Percentiles rank a stretch among this genome's conserved stretches.
Conservation (phyloP, 75 land plant genomes). For the Sequoia sempervirens region DNA sequence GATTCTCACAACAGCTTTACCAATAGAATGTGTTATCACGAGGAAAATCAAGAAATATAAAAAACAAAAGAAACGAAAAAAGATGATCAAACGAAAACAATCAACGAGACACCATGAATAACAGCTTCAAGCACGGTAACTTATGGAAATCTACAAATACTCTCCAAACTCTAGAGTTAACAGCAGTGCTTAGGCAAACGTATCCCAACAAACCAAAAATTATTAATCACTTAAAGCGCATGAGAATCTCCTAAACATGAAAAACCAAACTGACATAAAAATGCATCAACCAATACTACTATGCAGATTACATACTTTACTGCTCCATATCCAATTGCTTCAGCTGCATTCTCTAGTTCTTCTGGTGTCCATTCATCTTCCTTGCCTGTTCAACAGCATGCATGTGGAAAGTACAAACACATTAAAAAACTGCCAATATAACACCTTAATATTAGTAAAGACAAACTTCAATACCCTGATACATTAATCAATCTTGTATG, state of each 20-base stretch:
- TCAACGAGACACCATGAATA: background rate
- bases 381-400: constrained; percentile 40
- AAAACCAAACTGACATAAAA: background rate
- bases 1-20: background rate
- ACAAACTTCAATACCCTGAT: background rate
- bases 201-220: background rate
- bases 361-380: constrained; percentile 75
- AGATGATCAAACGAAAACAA: background rate
- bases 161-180: background rate
- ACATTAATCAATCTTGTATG: background rate
- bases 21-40: background rate
- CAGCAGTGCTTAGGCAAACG: background rate
- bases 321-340: constrained; percentile 96
- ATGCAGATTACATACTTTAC: constrained; percentile 56
- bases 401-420: background rate
- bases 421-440: background rate
- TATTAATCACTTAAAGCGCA: background rate
- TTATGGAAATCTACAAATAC: background rate
- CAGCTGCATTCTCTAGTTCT: constrained; percentile 82
- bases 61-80: background rate
- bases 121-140: background rate
- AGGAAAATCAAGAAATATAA: background rate
- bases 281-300: background rate
- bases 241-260: background rate
- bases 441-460: background rate